Evolutionary conservation across 2,329 filamentous ascomycete species (phyloP).

Genomic region (Penicillium sp.): DNA sequence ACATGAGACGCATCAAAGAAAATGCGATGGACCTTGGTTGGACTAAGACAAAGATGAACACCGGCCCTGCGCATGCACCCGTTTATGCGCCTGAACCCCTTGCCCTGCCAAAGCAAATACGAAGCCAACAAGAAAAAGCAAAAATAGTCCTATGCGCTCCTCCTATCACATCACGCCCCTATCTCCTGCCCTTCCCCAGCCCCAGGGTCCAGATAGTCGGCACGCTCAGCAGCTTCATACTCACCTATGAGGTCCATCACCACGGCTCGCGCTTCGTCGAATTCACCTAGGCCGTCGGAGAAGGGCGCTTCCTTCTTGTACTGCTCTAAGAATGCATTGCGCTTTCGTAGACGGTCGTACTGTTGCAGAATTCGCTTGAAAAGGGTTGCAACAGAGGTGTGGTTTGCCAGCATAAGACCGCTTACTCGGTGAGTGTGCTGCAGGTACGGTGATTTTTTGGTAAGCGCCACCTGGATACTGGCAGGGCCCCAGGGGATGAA

Average conservation of each 20-base stretch:
- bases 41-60: conserved; percentile 7
- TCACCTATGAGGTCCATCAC: conserved; percentile 87
- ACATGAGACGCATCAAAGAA: background rate
- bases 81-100: conserved; percentile 23
- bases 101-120: conserved; percentile 10
- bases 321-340: conserved; percentile 91
- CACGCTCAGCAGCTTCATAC: conserved; percentile 90
- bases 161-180: conserved; percentile 18
- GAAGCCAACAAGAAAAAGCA: conserved; percentile 1
- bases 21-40: conserved; percentile 6
- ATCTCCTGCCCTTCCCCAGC: conserved; percentile 45
- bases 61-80: conserved; percentile 15
- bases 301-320: conserved; percentile 97
- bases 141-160: background rate
- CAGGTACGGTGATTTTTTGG: conserved; percentile 93
- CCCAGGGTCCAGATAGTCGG: conserved; percentile 80
- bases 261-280: conserved; percentile 89
- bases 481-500: conserved; percentile 99
- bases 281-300: conserved; percentile 84
- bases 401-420: conserved; percentile 95
- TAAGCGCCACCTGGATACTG: conserved; percentile 93
- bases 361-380: conserved; percentile 92
- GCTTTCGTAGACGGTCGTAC: conserved; percentile 90
- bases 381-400: conserved; percentile 92
- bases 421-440: conserved; percentile 91